A percentile compares a stretch with the other conserved stretches of the same genome.
phyloP scores from a whole-genome alignment of 1,139 yeast genomes.

The Starmera stellimalicola region DNA sequence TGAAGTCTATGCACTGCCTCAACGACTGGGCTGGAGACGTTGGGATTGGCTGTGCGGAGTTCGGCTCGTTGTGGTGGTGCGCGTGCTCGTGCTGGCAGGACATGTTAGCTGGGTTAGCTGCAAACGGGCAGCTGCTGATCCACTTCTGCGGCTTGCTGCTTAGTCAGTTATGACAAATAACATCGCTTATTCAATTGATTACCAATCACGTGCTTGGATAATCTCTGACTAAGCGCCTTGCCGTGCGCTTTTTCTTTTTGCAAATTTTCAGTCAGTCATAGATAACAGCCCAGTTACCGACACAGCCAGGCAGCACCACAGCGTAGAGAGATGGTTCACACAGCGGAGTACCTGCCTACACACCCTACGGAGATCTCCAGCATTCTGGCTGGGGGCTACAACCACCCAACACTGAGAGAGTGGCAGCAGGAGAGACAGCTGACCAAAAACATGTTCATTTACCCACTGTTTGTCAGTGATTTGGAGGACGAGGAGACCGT shows the following conservation, averaged over 20 bases:
- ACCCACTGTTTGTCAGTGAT: conserved; percentile 84
- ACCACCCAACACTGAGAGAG: conserved; percentile 77
- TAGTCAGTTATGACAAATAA: too few relatives aligned
- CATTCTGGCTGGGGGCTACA: conserved; percentile 86
- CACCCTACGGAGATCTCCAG: conserved; percentile 62
- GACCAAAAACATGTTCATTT: conserved; percentile 82
- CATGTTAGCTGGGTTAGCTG: too few relatives aligned
- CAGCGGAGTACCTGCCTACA: conserved; percentile 56
- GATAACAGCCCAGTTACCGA: too few relatives aligned
- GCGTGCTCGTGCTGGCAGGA: conserved; percentile 27
- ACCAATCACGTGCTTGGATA: too few relatives aligned
- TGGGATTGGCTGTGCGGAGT: conserved; percentile 54
- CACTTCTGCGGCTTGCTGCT: too few relatives aligned
- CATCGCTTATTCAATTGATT: too few relatives aligned
- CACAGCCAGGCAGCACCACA: too few relatives aligned
- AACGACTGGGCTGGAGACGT: conserved; percentile 67
- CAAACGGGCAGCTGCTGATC: too few relatives aligned
- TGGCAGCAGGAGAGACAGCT: conserved; percentile 89
- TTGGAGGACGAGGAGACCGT: conserved; percentile 67
- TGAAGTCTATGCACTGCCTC: conserved; percentile 48
- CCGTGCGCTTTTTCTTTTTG: too few relatives aligned
- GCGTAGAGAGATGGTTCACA: conserved; percentile 29
- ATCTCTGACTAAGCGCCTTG: too few relatives aligned
- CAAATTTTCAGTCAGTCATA: too few relatives aligned
- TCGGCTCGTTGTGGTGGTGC: conserved; percentile 16